Evolutionary conservation across 139 green algal species (phyloP).

Genomic region (Spirogloea muscicola): DNA sequence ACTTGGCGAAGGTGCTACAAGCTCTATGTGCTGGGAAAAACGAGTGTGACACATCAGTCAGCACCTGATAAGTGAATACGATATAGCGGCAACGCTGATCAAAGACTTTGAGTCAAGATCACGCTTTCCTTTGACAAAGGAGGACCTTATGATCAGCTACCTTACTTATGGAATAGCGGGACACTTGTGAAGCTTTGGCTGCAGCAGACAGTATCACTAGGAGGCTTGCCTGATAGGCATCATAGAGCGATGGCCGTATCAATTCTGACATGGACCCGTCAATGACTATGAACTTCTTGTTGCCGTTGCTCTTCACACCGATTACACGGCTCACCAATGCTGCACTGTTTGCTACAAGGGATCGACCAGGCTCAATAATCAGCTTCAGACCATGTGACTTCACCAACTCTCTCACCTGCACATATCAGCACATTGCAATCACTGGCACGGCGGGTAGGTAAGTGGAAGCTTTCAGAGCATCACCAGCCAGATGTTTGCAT

Average conservation of each 20-base stretch:
- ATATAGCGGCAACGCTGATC: too few relatives aligned
- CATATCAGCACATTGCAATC: too few relatives aligned
- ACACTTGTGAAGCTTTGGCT: not conserved
- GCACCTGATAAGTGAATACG: too few relatives aligned
- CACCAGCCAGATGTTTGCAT: too few relatives aligned
- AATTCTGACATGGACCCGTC: conserved; percentile 94
- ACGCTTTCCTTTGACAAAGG: not conserved
- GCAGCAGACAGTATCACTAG: too few relatives aligned
- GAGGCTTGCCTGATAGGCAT: conserved; percentile 39
- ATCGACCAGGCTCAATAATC: conserved; percentile 91
- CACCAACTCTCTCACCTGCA: conserved; percentile 67
- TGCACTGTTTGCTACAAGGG: conserved; percentile 79
- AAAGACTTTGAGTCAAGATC: too few relatives aligned
- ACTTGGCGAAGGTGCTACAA: conserved; percentile 65
- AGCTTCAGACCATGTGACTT: conserved; percentile 76
- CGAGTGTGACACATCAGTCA: too few relatives aligned
- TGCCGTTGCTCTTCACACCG: conserved; percentile 93
- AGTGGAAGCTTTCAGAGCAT: too few relatives aligned
- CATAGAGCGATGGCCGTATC: conserved; percentile 82
- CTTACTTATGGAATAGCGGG: not conserved
- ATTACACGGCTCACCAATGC: conserved; percentile 75
- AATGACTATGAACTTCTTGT: conserved; percentile 94
- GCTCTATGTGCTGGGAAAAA: conserved; percentile 98
- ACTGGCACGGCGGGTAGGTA: too few relatives aligned
- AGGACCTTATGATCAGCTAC: not conserved